Evolutionary conservation across 2,329 filamentous ascomycete species (phyloP), one percentile per base, ranked within the genome.

Genomic region (Fusarium nygamai): DNA sequence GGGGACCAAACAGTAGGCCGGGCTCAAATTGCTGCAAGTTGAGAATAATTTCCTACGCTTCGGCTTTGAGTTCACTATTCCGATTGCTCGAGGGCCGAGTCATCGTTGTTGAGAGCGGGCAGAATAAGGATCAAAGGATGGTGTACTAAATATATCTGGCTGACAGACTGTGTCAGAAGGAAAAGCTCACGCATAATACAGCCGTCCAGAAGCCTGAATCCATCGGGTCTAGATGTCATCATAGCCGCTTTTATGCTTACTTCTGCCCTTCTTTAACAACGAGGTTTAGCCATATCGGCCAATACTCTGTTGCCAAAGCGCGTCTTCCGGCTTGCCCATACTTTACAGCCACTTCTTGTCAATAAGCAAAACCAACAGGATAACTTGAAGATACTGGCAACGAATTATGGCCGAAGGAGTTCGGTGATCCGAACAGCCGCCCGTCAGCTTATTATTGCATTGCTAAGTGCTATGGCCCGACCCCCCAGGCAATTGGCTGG

Each of bases 401-500:
- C 19, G 5, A 27, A 38, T 24, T 11, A 19, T 38, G 19, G 7
- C 16, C 16, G 9, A 20, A 16, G 24, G 14, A 39, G 14, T 29
- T 6, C 11, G 8, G 29, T 44, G 17, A 12, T 38, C 17, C 9
- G 14, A 27, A 24, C 46, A n/a, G 48, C 19, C 9, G 19, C 12
- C 46, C n/a, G 63, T 68, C 53, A 68, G 65, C 63, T 68, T 67
- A 68, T 64, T 36, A 19, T 48, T 47, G 20, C n/a, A 56, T 8
- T 16, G 5, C 16, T 7, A 13, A 13, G 19, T 24, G 20, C 31
- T 64, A 16, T 20, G 3, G 2, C 17, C 29, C 20, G 8, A 3
- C 7, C 29, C 14, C 8, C 36, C 36, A 24, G 24, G 19, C 44
- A 12, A 39, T 44, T 31, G 19, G 36, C 11, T 29, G 17, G 20